These are phyloP conservation scores for Saturnispora ahearnii DNA, from an alignment of 805 yeast genomes.

Conservation along the genomic window DNA sequence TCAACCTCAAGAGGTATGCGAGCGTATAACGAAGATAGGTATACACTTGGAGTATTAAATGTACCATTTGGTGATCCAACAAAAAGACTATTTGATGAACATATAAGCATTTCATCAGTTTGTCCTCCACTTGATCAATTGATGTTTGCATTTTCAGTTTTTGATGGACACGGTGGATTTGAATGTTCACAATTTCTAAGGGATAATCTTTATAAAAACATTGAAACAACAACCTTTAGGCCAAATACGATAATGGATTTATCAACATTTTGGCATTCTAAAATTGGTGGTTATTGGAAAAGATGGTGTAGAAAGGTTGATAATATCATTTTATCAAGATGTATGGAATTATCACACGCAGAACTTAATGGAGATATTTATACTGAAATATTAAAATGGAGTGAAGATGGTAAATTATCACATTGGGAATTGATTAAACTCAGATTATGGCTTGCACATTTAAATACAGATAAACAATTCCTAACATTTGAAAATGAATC, in stretches of 20 bases:
- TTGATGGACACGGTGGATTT: constrained; percentile 93
- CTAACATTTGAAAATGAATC: constrained; percentile 27
- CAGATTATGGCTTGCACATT: constrained; percentile 54
- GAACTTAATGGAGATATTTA: not conserved
- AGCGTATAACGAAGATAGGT: constrained; percentile 71
- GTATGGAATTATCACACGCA: not conserved
- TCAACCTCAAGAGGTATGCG: constrained; percentile 68
- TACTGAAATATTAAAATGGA: constrained; percentile 7
- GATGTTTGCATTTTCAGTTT: constrained; percentile 65
- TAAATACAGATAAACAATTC: constrained; percentile 58
- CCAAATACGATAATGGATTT: constrained; percentile 32
- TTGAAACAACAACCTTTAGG: constrained; percentile 37
- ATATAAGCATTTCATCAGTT: constrained; percentile 10
- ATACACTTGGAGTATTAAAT: constrained; percentile 42
- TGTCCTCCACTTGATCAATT: constrained; percentile 13
- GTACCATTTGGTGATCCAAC: constrained; percentile 16
- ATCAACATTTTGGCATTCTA: constrained; percentile 43
- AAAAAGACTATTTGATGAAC: constrained; percentile 7
- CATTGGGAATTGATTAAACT: constrained; percentile 48
- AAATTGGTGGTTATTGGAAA: constrained; percentile 81
- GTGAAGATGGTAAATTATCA: constrained; percentile 5
- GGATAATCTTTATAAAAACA: constrained; percentile 41
- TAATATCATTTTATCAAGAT: constrained; percentile 3
- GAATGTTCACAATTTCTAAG: constrained; percentile 59
- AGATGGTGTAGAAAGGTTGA: constrained; percentile 46